Base-by-base conservation (phyloP, 345 rosid species). In the Mangifera indica region DNA sequence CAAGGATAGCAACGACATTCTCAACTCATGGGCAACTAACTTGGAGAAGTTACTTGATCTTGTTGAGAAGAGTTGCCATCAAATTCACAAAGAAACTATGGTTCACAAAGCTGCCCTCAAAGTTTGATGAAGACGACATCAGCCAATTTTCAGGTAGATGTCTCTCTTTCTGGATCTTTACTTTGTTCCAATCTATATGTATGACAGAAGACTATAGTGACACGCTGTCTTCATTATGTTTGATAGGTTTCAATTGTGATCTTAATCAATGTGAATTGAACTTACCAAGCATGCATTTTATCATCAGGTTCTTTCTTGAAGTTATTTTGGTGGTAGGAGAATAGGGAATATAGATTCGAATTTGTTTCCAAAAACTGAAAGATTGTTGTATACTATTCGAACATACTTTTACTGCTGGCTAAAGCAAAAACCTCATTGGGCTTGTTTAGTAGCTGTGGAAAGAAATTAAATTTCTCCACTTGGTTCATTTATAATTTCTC, bases 1-100 rank as follows among this genome's bases (percentile, higher is more conserved):
- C 0, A 82, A 89, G 85, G 98, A 93, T 79, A 90, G 93, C 84
- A 94, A 91, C 65, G 99, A 91, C 82, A 83, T 96, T 69, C 94
- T 96, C n/a, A 91, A 94, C 77, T 87, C 87, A 12, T 94, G 99
- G 99, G 83, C 99, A 17, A 72, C 75, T 78, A 93, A 88, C 79
- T 79, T 96, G 89, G 99, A 96, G 90, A 93, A 87, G 82, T 86
- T 96, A 76, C 91, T 96, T 32, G 97, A 96, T 82, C 97, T 91
- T 49, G 96, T 96, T 8, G 93, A 89, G 81, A 92, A 94, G 87
- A 92, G 95, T 80, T 92, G 98, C 85, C 97, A 89, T 77, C 95
- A 92, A 77, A 90, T 94, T 70, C 98, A 92, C 92, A 94, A 90
- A 76, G 93, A 92, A 76, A 90, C 97, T 44, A 90, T 92, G 98